phyloP scores from a whole-genome alignment of 2,329 filamentous ascomycete species.

The Calonectria montana region DNA sequence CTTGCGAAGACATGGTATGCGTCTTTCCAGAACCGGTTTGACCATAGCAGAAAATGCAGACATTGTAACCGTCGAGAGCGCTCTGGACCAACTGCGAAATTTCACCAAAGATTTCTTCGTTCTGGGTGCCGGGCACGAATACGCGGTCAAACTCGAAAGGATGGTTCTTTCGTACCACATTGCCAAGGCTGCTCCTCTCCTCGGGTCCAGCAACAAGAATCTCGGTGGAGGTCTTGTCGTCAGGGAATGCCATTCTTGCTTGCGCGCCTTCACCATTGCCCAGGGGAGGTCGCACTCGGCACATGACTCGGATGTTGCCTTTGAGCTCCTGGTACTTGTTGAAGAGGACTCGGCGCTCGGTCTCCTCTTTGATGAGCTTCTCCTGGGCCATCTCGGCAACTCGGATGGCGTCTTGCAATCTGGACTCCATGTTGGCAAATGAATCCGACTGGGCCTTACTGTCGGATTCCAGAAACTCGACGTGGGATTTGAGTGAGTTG shows the following conservation, averaged over 20 bases:
- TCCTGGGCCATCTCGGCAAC: conserved; percentile 77
- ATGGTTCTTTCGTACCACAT: conserved; percentile 80
- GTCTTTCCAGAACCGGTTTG: conserved; percentile 98
- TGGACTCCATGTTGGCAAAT: conserved; percentile 83
- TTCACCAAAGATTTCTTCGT: conserved; percentile 91
- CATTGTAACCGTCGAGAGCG: conserved; percentile 96
- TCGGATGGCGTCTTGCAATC: conserved; percentile 81
- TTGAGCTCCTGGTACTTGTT: conserved; percentile 98
- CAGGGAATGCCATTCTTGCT: conserved; percentile 82
- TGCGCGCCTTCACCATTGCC: conserved; percentile 69
- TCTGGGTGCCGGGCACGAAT: conserved; percentile 81
- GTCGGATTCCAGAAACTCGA: conserved; percentile 90
- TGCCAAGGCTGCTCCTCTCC: conserved; percentile 83
- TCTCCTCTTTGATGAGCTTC: conserved; percentile 92
- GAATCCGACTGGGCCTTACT: conserved; percentile 89
- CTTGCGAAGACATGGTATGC: conserved; percentile 89
- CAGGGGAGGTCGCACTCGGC: conserved; percentile 85
- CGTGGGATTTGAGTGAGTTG: conserved; percentile 81
- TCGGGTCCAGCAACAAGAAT: conserved; percentile 86
- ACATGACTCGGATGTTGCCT: conserved; percentile 98
- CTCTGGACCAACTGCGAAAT: conserved; percentile 97
- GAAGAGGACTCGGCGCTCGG: conserved; percentile 88
- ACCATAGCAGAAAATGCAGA: conserved; percentile 98
- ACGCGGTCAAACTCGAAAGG: conserved; percentile 94
- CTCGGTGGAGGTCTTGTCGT: conserved; percentile 88